These are phyloP conservation scores for Thelonectria rubi DNA, from an alignment of 2,329 filamentous ascomycete species.

Conservation along the genomic window DNA sequence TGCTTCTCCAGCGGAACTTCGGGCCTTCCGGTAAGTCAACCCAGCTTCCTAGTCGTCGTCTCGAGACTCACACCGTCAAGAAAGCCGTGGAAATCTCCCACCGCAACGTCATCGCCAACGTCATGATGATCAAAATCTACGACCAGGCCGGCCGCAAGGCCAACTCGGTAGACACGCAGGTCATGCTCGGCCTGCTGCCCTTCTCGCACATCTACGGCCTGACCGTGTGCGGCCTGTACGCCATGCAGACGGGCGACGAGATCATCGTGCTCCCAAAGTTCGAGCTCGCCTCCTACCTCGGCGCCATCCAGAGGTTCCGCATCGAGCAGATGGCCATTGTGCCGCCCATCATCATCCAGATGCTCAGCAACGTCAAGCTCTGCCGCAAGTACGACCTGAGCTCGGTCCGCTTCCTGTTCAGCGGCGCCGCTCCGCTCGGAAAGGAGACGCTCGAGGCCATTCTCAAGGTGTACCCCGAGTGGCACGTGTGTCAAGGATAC, in stretches of 20 bases:
- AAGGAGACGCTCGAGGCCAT: slow-evolving; percentile 73
- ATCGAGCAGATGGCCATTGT: slow-evolving; percentile 76
- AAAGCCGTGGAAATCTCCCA: slow-evolving; percentile 89
- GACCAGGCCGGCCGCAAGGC: slow-evolving; percentile 51
- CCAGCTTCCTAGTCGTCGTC: not conserved
- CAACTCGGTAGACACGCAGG: slow-evolving; percentile 51
- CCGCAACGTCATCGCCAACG: slow-evolving; percentile 80
- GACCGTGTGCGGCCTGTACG: slow-evolving; percentile 60
- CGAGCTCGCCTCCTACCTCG: slow-evolving; percentile 72
- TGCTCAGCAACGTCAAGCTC: slow-evolving; percentile 69
- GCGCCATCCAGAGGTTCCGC: slow-evolving; percentile 72
- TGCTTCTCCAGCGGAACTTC: slow-evolving; percentile 86
- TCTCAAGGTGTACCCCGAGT: slow-evolving; percentile 67
- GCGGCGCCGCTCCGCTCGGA: slow-evolving; percentile 79
- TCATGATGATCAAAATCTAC: slow-evolving; percentile 66
- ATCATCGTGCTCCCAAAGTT: slow-evolving; percentile 79
- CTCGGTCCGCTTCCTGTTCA: slow-evolving; percentile 71
- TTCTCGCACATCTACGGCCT: slow-evolving; percentile 86
- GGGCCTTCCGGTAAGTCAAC: slow-evolving; percentile 72
- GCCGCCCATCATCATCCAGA: slow-evolving; percentile 79
- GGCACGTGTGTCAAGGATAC: slow-evolving; percentile 76
- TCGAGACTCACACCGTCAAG: slow-evolving; percentile 48
- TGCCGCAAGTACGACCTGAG: slow-evolving; percentile 74
- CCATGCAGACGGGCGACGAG: slow-evolving; percentile 76
- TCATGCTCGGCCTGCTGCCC: slow-evolving; percentile 74